These are phyloP conservation scores for Hyaloscypha hepaticicola DNA, from an alignment of 495 filamentous ascomycete species.

Conservation along the genomic window DNA sequence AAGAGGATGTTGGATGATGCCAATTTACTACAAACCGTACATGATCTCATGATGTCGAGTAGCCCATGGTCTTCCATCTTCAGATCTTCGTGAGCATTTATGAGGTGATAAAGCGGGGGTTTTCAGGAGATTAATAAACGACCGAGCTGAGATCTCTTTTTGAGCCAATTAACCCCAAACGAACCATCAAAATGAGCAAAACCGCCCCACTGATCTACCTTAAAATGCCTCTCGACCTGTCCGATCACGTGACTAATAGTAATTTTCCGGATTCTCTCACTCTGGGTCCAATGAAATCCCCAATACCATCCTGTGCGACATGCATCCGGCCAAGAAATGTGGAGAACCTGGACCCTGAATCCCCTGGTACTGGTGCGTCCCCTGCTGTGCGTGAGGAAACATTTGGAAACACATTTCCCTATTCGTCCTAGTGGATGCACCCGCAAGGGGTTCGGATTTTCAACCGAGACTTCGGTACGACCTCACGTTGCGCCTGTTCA, in stretches of 20 bases:
- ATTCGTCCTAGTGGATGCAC: neutral
- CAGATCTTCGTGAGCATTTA: no score
- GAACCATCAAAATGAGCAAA: neutral
- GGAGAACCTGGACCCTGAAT: neutral
- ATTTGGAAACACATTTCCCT: slow-evolving; percentile 7
- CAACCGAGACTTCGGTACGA: neutral
- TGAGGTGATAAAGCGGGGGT: no score
- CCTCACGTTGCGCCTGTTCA: neutral
- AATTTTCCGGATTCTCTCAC: neutral
- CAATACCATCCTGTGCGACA: neutral
- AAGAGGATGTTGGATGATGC: slow-evolving; percentile 9
- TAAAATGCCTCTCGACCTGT: no score
- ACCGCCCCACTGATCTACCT: no score
- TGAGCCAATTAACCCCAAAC: no score
- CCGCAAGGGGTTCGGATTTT: neutral
- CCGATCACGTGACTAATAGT: neutral
- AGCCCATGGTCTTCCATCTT: no score
- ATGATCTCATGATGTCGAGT: no score
- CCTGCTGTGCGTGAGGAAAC: neutral
- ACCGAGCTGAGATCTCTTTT: no score
- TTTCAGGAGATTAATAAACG: no score
- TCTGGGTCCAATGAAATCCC: neutral
- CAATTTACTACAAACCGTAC: neutral
- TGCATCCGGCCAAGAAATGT: neutral
- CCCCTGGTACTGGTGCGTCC: neutral